Evolutionary conservation across 805 yeast genomes (phyloP).

Genomic region (Candida boidinii): DNA sequence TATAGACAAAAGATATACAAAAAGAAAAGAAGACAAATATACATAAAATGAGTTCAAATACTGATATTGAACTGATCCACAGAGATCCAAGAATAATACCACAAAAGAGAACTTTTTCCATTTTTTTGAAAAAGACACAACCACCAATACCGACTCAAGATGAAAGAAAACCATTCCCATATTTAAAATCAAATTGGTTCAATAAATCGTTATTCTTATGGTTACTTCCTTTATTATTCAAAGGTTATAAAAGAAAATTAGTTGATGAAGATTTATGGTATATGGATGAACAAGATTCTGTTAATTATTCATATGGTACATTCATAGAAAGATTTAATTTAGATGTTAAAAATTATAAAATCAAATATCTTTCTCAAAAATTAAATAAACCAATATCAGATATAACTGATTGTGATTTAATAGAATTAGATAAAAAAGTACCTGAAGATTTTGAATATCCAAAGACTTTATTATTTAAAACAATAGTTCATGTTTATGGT

Average conservation of each 20-base stretch:
- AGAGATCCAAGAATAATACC: slow-evolving; percentile 9
- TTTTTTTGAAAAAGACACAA: slow-evolving; percentile 22
- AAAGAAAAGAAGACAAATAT: no score
- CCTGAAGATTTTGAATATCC: slow-evolving; percentile 3
- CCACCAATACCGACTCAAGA: slow-evolving; percentile 39
- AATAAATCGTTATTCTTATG: slow-evolving; percentile 49
- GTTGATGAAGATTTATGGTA: slow-evolving; percentile 55
- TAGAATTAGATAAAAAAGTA: slow-evolving; percentile 9
- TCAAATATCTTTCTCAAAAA: no score
- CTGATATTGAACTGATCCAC: no score
- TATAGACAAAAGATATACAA: no score
- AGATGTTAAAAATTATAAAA: slow-evolving; percentile 17
- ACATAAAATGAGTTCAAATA: no score
- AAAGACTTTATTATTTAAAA: not conserved
- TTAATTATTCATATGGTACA: slow-evolving; percentile 27
- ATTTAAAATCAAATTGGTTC: slow-evolving; percentile 25
- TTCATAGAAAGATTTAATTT: slow-evolving; percentile 27
- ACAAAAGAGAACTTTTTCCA: slow-evolving; percentile 5
- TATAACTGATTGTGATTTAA: not conserved
- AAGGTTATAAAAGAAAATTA: slow-evolving; percentile 66
- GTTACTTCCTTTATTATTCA: slow-evolving; percentile 53
- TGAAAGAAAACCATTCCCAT: slow-evolving; percentile 35
- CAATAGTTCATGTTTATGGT: not conserved
- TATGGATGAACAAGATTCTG: slow-evolving; percentile 34
- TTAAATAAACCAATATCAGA: not conserved